Base-by-base conservation (phyloP, 805 yeast genomes). In the Suhomyces sp. region DNA sequence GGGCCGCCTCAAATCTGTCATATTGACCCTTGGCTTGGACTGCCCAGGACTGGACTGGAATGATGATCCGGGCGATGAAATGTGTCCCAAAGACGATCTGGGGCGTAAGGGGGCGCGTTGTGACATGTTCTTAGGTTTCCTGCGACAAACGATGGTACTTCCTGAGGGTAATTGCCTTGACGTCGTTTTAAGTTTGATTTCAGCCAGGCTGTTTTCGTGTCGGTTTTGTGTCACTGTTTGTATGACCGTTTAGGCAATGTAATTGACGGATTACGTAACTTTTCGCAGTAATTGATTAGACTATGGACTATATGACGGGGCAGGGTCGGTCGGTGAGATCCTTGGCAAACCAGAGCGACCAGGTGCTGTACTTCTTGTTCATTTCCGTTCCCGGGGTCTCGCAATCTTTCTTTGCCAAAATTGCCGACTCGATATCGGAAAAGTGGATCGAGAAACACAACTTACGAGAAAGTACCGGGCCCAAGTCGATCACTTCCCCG, bases 381-480 rank as follows among this genome's bases (percentile, higher is more conserved):
- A 85, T 59, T 2, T 41, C 51, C 0, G 80, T 66, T 2, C 67
- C 71, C 13, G 47, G 53, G 2, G 60, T 53, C 44, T 64, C 70
- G 7, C 56, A 57, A 17, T 65, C 60, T 31, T 68, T 67, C 65
- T 84, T 85, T 2, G 87, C 90, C 6, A 65, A 61, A 23, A 88
- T 79, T 0, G 94, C 88, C 13, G 84, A 72, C 35, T 78, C 65
- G 4, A 86, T 77, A 58, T 85, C 85, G 47, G 74, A 76, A 64
- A 76, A 88, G 48, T 82, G 84, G 13, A 88, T 68, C 9, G 85
- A 75, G 57, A 88, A 73, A 53, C 90, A 79, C 27, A 87, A 63
- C 59, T 80, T 85, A 50, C 84, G 73, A 1, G 91, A 86, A 4
- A 88, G 74, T n/a, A 87, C 79, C 3, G 94, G 88, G 1, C 81